A percentile compares a stretch with the other conserved stretches of the same genome.
Conservation (phyloP, 257 asterid genomes). For the Solanum appendiculatum region DNA sequence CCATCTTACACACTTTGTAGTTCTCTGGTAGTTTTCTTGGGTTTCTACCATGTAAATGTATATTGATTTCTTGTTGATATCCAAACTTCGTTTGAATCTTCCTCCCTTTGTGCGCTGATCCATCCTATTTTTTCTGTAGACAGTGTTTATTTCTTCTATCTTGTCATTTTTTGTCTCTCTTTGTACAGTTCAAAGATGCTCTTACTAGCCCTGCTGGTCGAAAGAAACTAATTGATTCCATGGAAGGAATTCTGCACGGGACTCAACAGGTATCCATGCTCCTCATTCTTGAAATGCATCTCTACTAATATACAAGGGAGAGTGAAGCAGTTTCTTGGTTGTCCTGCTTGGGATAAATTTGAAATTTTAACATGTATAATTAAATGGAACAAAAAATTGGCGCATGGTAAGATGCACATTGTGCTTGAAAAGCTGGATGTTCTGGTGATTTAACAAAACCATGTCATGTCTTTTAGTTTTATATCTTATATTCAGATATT, state of each 20-base stretch:
- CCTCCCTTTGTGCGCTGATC: background rate
- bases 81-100: background rate
- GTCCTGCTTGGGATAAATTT: background rate
- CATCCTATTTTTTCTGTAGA: background rate
- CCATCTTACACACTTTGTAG: background rate
- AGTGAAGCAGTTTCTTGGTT: background rate
- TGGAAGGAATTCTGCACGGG: slow-evolving; percentile 65
- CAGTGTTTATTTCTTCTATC: background rate
- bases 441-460: background rate
- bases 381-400: background rate
- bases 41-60: background rate
- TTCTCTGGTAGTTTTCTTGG: background rate
- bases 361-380: background rate
- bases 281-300: background rate
- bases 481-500: background rate
- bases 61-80: background rate
- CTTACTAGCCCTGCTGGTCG: slow-evolving; percentile 59
- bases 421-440: background rate
- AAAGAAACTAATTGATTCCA: slow-evolving; percentile 50
- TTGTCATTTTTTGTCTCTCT: background rate
- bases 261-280: slow-evolving; percentile 49
- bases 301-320: background rate
- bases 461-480: background rate
- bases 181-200: slow-evolving; percentile 66
- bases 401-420: background rate